Evolutionary conservation across 2,329 filamentous ascomycete species (phyloP).

Genomic region (Colletotrichum sp.): DNA sequence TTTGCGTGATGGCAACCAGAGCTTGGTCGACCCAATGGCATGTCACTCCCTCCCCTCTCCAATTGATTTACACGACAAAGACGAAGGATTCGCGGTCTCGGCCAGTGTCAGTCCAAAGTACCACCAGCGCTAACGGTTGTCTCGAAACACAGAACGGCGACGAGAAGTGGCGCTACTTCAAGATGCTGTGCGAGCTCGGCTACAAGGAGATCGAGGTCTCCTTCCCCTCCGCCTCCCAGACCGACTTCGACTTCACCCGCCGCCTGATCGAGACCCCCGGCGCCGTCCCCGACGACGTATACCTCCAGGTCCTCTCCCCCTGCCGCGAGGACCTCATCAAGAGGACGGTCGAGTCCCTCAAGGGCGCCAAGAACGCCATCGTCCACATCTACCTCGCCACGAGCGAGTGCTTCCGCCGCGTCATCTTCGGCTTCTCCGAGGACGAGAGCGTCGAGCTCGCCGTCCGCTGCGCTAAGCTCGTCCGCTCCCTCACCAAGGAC

Average conservation of each 20-base stretch:
- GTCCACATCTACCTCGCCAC: slow-evolving; percentile 96
- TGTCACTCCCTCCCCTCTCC: slow-evolving; percentile 28
- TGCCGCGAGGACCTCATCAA: slow-evolving; percentile 91
- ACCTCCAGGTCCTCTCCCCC: slow-evolving; percentile 88
- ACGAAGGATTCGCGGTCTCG: background rate
- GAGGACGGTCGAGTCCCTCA: slow-evolving; percentile 86
- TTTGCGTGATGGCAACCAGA: slow-evolving; percentile 91
- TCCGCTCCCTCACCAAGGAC: slow-evolving; percentile 88
- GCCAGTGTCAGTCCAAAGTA: background rate
- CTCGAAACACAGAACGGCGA: slow-evolving; percentile 73
- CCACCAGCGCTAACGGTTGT: background rate
- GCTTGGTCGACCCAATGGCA: slow-evolving; percentile 91
- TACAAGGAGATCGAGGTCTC: slow-evolving; percentile 99
- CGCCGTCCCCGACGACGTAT: slow-evolving; percentile 85
- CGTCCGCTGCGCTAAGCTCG: slow-evolving; percentile 84
- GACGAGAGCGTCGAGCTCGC: slow-evolving; percentile 83
- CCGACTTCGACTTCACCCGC: slow-evolving; percentile 94
- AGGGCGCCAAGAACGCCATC: slow-evolving; percentile 90
- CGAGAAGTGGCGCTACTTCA: slow-evolving; percentile 94
- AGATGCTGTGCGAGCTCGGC: slow-evolving; percentile 88
- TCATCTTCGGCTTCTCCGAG: slow-evolving; percentile 88
- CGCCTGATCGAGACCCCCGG: slow-evolving; percentile 85
- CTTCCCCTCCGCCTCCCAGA: slow-evolving; percentile 92
- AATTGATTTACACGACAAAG: background rate
- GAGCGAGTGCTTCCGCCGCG: slow-evolving; percentile 90